These are phyloP conservation scores for Macrotyloma uniflorum DNA, from an alignment of 306 rosid species.

Conservation along the genomic window DNA sequence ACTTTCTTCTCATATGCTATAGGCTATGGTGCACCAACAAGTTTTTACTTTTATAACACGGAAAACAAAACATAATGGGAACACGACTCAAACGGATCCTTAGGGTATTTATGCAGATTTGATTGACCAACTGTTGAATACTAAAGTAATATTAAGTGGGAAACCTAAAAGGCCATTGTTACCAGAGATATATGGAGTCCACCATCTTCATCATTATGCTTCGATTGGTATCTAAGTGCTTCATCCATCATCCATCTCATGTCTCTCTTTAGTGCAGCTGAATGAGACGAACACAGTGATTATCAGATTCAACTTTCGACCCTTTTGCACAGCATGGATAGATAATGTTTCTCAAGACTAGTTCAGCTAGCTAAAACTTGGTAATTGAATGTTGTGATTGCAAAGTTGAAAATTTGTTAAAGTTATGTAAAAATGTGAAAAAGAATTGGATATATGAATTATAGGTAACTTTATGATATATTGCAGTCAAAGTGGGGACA, in stretches of 20 bases:
- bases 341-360: no score
- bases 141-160: not conserved
- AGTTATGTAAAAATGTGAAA: no score
- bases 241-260: not conserved
- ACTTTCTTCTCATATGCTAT: not conserved
- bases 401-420: no score
- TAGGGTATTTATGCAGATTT: not conserved
- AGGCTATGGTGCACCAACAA: not conserved
- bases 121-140: not conserved
- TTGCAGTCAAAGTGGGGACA: slow-evolving; percentile 3
- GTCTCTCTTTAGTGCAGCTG: not conserved
- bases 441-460: no score
- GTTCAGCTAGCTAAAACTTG: no score
- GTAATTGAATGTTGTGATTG: no score
- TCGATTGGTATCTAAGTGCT: not conserved
- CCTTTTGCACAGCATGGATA: not conserved
- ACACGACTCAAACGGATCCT: not conserved
- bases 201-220: slow-evolving; percentile 2
- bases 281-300: not conserved
- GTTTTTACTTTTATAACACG: not conserved
- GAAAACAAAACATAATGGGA: slow-evolving; percentile 8
- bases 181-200: not conserved
- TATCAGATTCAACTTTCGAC: not conserved
- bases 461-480: no score
- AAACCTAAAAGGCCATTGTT: not conserved